phyloP scores from a whole-genome alignment of 805 yeast species.

The Pichia deserticola region DNA sequence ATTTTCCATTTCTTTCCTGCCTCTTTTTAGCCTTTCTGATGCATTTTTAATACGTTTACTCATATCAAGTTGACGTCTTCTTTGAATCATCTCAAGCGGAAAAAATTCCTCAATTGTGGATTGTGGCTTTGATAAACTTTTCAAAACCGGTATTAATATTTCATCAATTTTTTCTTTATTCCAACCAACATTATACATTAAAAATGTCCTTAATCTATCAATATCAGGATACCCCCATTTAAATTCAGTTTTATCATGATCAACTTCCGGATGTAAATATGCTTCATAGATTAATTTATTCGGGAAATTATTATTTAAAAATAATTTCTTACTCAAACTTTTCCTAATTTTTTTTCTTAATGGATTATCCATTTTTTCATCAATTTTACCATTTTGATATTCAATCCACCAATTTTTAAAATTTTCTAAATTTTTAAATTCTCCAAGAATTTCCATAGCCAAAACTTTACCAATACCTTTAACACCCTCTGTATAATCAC shows the following conservation, averaged over 20 bases:
- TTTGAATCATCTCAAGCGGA: conserved; percentile 47
- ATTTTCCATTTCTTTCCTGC: neutral
- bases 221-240: conserved; percentile 88
- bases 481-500: conserved; percentile 92
- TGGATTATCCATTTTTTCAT: conserved; percentile 34
- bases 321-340: conserved; percentile 44
- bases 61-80: conserved; percentile 38
- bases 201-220: conserved; percentile 64
- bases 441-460: conserved; percentile 85
- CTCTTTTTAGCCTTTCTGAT: conserved; percentile 37
- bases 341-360: conserved; percentile 53
- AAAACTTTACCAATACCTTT: conserved; percentile 92
- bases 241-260: conserved; percentile 67
- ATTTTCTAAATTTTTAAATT: conserved; percentile 45
- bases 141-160: conserved; percentile 75
- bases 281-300: conserved; percentile 63
- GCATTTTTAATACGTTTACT: conserved; percentile 62
- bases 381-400: conserved; percentile 34
- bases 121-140: conserved; percentile 68
- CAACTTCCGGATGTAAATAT: conserved; percentile 76
- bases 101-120: conserved; percentile 60
- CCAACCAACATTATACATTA: conserved; percentile 77
- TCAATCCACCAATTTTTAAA: conserved; percentile 53
- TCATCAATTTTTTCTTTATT: conserved; percentile 66
- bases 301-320: conserved; percentile 55